These are phyloP conservation scores for Corymbia calophylla DNA, from an alignment of 441 rosid species.

Conservation along the genomic window DNA sequence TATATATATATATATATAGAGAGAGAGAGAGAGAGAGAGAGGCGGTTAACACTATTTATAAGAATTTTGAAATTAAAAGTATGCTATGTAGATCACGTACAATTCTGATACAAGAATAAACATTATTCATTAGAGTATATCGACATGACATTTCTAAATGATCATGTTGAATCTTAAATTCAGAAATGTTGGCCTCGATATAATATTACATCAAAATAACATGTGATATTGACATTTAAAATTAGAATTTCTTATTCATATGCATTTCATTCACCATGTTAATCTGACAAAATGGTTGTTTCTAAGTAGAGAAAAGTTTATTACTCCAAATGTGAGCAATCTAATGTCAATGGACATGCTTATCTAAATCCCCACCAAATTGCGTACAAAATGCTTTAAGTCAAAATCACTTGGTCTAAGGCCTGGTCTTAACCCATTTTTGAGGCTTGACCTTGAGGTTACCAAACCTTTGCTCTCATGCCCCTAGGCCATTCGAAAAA, in stretches of 20 bases:
- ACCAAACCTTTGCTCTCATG: not conserved
- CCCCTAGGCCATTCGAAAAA: not conserved
- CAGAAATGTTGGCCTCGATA: not conserved
- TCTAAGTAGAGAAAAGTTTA: not conserved
- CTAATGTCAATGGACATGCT: not conserved
- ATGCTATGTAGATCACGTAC: not conserved
- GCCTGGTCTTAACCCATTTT: not conserved
- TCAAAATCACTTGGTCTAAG: not conserved
- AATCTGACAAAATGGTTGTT: not conserved
- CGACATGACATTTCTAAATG: not conserved
- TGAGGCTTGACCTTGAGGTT: not conserved
- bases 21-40: too few relatives aligned
- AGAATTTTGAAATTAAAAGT: not conserved
- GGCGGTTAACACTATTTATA: not conserved
- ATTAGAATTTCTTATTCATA: not conserved
- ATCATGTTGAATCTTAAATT: not conserved
- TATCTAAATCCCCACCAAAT: not conserved
- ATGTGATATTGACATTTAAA: not conserved
- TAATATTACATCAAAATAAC: too few relatives aligned
- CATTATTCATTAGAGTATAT: not conserved
- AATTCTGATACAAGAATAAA: not conserved
- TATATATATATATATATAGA: too few relatives aligned
- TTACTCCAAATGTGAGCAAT: not conserved
- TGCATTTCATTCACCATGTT: not conserved
- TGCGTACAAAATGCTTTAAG: not conserved